Base-by-base conservation (phyloP, 75 land plant genomes). In the Selaginella tamariscina region DNA sequence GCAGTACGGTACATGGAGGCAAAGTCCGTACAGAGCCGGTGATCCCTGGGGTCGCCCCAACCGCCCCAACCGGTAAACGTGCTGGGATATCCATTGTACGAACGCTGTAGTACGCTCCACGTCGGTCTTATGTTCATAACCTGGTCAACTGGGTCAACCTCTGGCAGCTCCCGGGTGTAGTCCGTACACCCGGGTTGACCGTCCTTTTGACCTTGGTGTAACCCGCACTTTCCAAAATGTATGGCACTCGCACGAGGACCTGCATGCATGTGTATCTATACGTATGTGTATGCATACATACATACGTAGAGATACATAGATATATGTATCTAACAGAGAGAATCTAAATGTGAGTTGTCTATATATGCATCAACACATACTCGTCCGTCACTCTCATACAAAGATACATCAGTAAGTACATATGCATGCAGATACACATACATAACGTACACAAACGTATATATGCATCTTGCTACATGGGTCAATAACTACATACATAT, bases 1-100 rank as follows among this genome's bases (percentile, higher is more conserved):
- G n/a, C 30, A 68, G 21, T 68, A 56, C 72, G 27, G 33, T 90
- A 87, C 87, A 95, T 85, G 27, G 67, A 74, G 23, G 99, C 84
- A 80, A 87, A 95, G 68, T 68, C 72, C 55, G 83, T 67, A 70
- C 99, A 95, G 54, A 95, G 71, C 21, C 71, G 65, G 0, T 69
- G 83, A 71, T 95, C 99, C 56, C 99, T 55, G 24, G 73, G 33
- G 70, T 95, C 99, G 24, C 92, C 92, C 99, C 99, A 95, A 44
- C 99, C 99, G 39, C 99, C 99, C 99, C 99, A 95, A 33, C 99
- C 99, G 67, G 72, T 80, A 68, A 90, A 91, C 39, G 87, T 94
- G 44, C 74, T 77, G 49, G 74, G 32, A 71, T 95, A 95, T 0
- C 96, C 96, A 22, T 59, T 75, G 60, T 81, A 75, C 18, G 69